phyloP scores from a whole-genome alignment of 176 grass and related monocot species.

The Triticum urartu region DNA sequence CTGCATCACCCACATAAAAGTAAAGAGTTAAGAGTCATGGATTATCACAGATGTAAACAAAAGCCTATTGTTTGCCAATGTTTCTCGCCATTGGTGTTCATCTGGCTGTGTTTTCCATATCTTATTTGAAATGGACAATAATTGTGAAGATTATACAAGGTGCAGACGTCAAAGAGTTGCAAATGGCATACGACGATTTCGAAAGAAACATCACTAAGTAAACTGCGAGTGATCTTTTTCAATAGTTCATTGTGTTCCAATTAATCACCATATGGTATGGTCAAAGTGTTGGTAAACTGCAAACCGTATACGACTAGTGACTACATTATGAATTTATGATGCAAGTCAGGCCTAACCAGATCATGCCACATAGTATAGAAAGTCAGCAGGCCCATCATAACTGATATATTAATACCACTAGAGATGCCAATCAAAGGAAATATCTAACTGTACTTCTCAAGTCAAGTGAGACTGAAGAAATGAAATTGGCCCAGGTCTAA shows the following conservation, averaged over 20 bases:
- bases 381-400: not conserved
- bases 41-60: not conserved
- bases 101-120: no score
- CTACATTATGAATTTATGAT: not conserved
- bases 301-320: not conserved
- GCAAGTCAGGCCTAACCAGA: not conserved
- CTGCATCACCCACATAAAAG: conserved; percentile 31
- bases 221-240: not conserved
- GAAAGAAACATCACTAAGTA: not conserved
- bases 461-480: not conserved
- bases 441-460: not conserved
- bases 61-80: not conserved
- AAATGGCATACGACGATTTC: not conserved
- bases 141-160: not conserved
- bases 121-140: not conserved
- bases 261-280: not conserved
- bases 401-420: not conserved
- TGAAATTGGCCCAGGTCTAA: not conserved
- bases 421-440: not conserved
- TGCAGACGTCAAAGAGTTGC: not conserved
- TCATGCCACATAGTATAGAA: not conserved
- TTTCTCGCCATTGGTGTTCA: not conserved
- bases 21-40: not conserved
- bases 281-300: not conserved
- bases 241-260: not conserved